phyloP scores from a whole-genome alignment of 257 asterid genomes.

The Jasminum sambac region DNA sequence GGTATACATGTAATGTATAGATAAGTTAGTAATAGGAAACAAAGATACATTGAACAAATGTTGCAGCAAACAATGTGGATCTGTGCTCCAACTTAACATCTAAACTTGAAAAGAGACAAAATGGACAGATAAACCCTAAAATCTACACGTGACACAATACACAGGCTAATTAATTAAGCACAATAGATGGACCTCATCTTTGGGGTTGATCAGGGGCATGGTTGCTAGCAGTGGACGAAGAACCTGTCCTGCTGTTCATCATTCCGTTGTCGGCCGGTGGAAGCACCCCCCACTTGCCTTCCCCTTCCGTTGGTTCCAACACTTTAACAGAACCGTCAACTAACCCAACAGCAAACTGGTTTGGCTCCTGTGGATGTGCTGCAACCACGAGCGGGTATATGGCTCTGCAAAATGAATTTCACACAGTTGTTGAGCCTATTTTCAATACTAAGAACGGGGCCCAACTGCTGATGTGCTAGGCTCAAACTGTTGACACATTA shows the following conservation, averaged over 20 bases:
- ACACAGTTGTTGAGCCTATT: not conserved
- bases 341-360: slow-evolving; percentile 88
- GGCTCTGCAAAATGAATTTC: slow-evolving; percentile 39
- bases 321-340: slow-evolving; percentile 92
- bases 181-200: slow-evolving; percentile 46
- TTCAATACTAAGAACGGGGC: no score
- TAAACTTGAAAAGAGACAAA: slow-evolving; percentile 35
- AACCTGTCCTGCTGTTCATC: slow-evolving; percentile 62
- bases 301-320: slow-evolving; percentile 86
- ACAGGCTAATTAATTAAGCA: slow-evolving; percentile 18
- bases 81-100: slow-evolving; percentile 33
- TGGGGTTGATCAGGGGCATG: slow-evolving; percentile 78
- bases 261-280: slow-evolving; percentile 73
- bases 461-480: no score
- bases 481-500: no score
- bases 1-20: slow-evolving; percentile 19
- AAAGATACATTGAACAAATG: slow-evolving; percentile 29
- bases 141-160: slow-evolving; percentile 54
- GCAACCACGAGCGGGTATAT: slow-evolving; percentile 73
- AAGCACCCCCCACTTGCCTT: slow-evolving; percentile 75
- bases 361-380: slow-evolving; percentile 83
- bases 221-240: slow-evolving; percentile 62
- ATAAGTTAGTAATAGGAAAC: slow-evolving; percentile 27
- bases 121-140: slow-evolving; percentile 42
- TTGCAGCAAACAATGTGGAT: slow-evolving; percentile 31